Base-by-base conservation (phyloP, 2,329 filamentous ascomycete genomes). In the Fusarium keratoplasticum region DNA sequence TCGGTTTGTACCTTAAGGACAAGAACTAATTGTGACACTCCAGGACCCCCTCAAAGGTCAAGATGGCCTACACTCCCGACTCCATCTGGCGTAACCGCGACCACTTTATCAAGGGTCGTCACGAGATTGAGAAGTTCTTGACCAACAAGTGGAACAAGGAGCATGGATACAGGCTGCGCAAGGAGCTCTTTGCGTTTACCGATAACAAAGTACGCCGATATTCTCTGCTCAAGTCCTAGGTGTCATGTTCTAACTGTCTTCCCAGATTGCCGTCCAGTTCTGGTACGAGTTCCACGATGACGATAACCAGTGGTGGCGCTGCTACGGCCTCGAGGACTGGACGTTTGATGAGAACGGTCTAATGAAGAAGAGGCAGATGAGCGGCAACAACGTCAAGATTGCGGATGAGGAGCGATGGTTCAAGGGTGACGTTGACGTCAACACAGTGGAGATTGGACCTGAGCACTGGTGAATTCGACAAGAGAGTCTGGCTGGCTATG, bases 201-300 rank as follows among this genome's bases (percentile, higher is more conserved):
- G 91, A 91, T 40, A 86, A 96, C 82, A 93, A 87, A 80, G 88
- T 87, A 61, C 14, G 64, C 71, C 44, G 2, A 1, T 5, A n/a
- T 38, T 4, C 2, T 25, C 22, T 18, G 7, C 27, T 4, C 9
- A n/a, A 20, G 29, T 52, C 8, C 7, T 25, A 8, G 1, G 18
- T 13, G n/a, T 2, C 1, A 25, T 4, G 3, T 61, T n/a, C 47
- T 66, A 44, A 50, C 55, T 25, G 11, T 25, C 10, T 14, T n/a
- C 9, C 6, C 3, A 90, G 82, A 96, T 95, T 73, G 94, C 94
- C 1, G 95, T 97, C 25, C 94, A 97, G 80, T 97, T 96, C 81
- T 97, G 94, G 94, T 97, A 96, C 78, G 93, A 97, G 82, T 95
- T 91, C 83, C 88, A 91, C 72, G 93, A 96, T 77, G 83, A 83